Evolutionary conservation across 805 yeast genomes (phyloP).

Genomic region (Wickerhamomyces hampshirensis): DNA sequence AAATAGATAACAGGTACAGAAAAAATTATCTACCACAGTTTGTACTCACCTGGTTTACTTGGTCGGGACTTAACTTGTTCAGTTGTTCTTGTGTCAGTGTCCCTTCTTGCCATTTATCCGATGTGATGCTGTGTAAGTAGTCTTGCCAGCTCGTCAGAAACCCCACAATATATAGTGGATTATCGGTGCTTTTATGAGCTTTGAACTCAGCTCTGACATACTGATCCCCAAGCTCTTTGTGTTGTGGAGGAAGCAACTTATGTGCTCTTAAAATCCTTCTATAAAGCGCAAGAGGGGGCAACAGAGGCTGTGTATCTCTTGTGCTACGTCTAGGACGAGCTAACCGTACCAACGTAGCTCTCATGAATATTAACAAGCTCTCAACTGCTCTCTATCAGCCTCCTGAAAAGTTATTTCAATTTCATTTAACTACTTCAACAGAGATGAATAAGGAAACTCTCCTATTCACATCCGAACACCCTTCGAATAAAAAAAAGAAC

Average conservation of each 20-base stretch:
- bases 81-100: slow-evolving; percentile 58
- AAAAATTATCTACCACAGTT: neutral
- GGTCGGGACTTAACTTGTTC: slow-evolving; percentile 87
- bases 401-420: too few species aligned
- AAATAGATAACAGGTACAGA: neutral
- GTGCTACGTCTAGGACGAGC: slow-evolving; percentile 11
- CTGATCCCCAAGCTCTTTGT: slow-evolving; percentile 78
- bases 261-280: slow-evolving; percentile 83
- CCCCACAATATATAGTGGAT: slow-evolving; percentile 92
- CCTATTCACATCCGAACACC: neutral
- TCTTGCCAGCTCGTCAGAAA: slow-evolving; percentile 95
- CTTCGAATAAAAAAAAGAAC: too few species aligned
- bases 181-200: slow-evolving; percentile 74
- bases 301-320: slow-evolving; percentile 39
- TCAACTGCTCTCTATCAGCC: too few species aligned
- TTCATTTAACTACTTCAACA: too few species aligned
- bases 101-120: slow-evolving; percentile 60
- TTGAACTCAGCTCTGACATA: slow-evolving; percentile 89
- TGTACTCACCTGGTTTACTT: slow-evolving; percentile 57
- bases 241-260: slow-evolving; percentile 54
- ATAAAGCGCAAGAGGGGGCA: slow-evolving; percentile 81
- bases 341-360: neutral
- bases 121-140: slow-evolving; percentile 54
- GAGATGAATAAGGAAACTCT: neutral
- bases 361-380: too few species aligned